phyloP scores from a whole-genome alignment of 2,329 filamentous ascomycete species.

The Pseudogymnoascus sp. region DNA sequence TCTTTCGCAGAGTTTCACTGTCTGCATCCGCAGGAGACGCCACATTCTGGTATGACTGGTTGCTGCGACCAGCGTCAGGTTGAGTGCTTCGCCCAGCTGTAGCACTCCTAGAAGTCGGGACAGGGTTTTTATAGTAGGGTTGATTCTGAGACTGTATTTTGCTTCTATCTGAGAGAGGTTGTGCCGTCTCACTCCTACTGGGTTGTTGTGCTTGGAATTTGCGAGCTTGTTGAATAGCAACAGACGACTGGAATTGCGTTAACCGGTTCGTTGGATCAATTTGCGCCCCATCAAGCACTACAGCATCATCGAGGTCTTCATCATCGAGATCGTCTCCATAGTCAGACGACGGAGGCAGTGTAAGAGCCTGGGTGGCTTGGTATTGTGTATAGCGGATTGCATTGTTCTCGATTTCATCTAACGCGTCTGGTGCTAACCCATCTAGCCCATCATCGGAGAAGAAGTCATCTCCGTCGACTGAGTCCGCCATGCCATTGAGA shows the following conservation, averaged over 20 bases:
- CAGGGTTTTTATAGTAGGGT: not conserved
- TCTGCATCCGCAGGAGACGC: not conserved
- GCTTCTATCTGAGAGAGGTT: conserved; percentile 4
- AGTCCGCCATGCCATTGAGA: conserved; percentile 33
- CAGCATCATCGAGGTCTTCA: conserved; percentile 45
- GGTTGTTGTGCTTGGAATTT: conserved; percentile 9
- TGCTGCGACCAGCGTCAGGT: not conserved
- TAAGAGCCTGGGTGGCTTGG: conserved; percentile 20
- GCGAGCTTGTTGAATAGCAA: not conserved
- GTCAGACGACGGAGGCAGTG: conserved; percentile 28
- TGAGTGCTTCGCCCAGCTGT: not conserved
- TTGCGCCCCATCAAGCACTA: conserved; percentile 36
- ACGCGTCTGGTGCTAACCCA: conserved; percentile 47
- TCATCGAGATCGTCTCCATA: conserved; percentile 31
- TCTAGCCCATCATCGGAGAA: conserved; percentile 60
- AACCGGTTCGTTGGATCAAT: conserved; percentile 1
- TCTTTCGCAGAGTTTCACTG: not conserved
- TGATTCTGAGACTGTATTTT: not conserved
- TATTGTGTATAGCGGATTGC: conserved; percentile 51
- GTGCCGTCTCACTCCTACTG: not conserved
- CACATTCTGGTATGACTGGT: conserved; percentile 10
- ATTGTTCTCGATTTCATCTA: conserved; percentile 57
- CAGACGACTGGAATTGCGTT: not conserved
- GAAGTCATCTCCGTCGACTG: conserved; percentile 42
- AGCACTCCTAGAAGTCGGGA: not conserved